Base-by-base conservation (phyloP, 2,329 filamentous ascomycete species). In the Exophiala sp. region DNA sequence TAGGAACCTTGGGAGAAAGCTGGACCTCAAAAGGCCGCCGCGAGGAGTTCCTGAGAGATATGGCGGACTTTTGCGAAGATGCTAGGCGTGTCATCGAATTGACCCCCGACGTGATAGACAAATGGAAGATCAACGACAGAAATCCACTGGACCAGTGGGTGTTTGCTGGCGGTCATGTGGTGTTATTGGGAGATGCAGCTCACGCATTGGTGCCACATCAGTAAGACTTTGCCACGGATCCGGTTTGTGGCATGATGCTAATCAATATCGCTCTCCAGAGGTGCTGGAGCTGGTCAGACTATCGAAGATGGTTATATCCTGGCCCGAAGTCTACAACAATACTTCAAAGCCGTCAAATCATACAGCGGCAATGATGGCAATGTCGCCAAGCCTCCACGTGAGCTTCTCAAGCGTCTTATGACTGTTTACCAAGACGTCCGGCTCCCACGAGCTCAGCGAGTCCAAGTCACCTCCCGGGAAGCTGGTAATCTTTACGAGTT, bases 271-370 rank as follows among this genome's bases (percentile, higher is more conserved):
- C 24, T 29, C 7, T 29, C 5, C 5, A 29, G 24, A 68, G 83
- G 78, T 0, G 82, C 85, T 62, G 84, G 84, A 2, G 85, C 78
- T 8, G 83, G 72, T 0, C 75, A 81, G 54, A 85, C 85, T 0
- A 86, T 88, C 41, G 85, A 89, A 64, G 86, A 89, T 57, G 84
- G 78, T 0, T 58, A 58, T 21, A 54, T 59, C 12, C 50, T 59
- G 8, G 57, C 48, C 21, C 48, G 54, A 14, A 48, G 34, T 4
- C 49, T 59, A 20, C 39, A 53, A 29, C 54, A 57, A 12, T 57
- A 54, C 43, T 45, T 59, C 18, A 10, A 16, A 36, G 21, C 16
- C 33, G 7, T 29, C 24, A 29, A 29, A 29, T 29, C 24, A 29
- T 29, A 29, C 24, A 3, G 24, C 24, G 7, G 24, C 24, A 29